Conservation (phyloP, 768 basidiomycete genomes). For the Amyloporia xantha region DNA sequence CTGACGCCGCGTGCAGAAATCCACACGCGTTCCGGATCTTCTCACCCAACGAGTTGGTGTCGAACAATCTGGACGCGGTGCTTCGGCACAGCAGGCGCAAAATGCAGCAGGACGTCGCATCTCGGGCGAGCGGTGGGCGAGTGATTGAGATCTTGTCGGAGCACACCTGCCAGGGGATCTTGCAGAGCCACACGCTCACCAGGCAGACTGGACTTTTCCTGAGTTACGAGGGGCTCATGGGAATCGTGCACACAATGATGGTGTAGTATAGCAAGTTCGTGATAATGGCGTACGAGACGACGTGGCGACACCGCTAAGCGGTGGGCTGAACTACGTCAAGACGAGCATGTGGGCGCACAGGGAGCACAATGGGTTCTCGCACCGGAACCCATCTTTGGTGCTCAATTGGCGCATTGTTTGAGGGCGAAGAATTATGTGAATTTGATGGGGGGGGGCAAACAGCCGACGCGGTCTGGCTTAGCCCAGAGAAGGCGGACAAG, state of each 20-base stretch:
- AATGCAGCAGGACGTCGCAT: slow-evolving; percentile 79
- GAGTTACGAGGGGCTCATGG: slow-evolving; percentile 86
- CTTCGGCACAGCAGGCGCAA: slow-evolving; percentile 63
- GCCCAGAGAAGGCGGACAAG: slow-evolving; percentile 65
- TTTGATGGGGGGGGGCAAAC: slow-evolving; percentile 85
- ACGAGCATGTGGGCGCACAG: slow-evolving; percentile 84
- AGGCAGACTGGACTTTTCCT: slow-evolving; percentile 84
- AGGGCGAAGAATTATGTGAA: slow-evolving; percentile 82
- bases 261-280: slow-evolving; percentile 84
- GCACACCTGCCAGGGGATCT: slow-evolving; percentile 85
- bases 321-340: slow-evolving; percentile 81
- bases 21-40: slow-evolving; percentile 80
- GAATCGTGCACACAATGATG: slow-evolving; percentile 87
- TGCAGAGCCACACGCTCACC: slow-evolving; percentile 90
- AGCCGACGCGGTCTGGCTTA: slow-evolving; percentile 74
- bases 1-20: slow-evolving; percentile 40
- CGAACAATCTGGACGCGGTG: slow-evolving; percentile 83
- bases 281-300: slow-evolving; percentile 67
- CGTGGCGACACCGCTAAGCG: slow-evolving; percentile 69
- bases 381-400: slow-evolving; percentile 83
- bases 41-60: slow-evolving; percentile 83
- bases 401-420: slow-evolving; percentile 78
- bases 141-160: slow-evolving; percentile 87
- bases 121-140: slow-evolving; percentile 67
- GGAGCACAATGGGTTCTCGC: slow-evolving; percentile 87